Evolutionary conservation across 129 eudicot genomes (phyloP), one percentile per base, ranked within the genome.

Genomic region (Helianthus tuberosus): DNA sequence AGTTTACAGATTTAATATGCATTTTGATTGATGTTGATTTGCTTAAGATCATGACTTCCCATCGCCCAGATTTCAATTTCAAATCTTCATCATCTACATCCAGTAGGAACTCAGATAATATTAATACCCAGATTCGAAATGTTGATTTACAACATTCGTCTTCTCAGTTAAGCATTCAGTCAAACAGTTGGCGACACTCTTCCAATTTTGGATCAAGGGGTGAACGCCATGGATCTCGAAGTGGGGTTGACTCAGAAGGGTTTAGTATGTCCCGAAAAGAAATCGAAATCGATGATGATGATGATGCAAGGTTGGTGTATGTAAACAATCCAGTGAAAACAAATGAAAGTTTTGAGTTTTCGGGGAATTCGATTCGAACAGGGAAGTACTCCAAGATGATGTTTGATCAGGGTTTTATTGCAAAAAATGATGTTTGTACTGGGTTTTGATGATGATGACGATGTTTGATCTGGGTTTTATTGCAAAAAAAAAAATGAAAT

Each of bases 311-410:
- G 75, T 66, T 85, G 43, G 82, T 91, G 4, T 84, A 89, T 71
- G 70, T 95, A 49, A 91, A 91, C 67, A 94, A 95, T 74, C 85
- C 99, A 2, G 72, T 58, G 9, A 91, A 64, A 82, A 86, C 99
- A 5, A 89, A 95, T 53, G 91, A 91, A 73, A 85, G 76, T 80
- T 91, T 89, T 77, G 94, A 95, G 60, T 89, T 95, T 63, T 77
- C 94, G 1, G 94, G 96, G 32, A 95, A 95, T 77, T 95, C 97
- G 0, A 87, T 91, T 65, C 88, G 88, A 48, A 95, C 99, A 11
- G 84, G 84, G 3, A 95, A 95, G 67, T 95, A 95, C 75, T 86
- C 97, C n/a, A n/a, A n/a, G n/a, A n/a, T n/a, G n/a, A n/a, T n/a
- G n/a, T n/a, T n/a, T n/a, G n/a, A n/a, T n/a, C n/a, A n/a, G n/a